These are phyloP conservation scores for Penicillium crystallinum DNA, from an alignment of 495 filamentous ascomycete genomes.

Conservation along the genomic window DNA sequence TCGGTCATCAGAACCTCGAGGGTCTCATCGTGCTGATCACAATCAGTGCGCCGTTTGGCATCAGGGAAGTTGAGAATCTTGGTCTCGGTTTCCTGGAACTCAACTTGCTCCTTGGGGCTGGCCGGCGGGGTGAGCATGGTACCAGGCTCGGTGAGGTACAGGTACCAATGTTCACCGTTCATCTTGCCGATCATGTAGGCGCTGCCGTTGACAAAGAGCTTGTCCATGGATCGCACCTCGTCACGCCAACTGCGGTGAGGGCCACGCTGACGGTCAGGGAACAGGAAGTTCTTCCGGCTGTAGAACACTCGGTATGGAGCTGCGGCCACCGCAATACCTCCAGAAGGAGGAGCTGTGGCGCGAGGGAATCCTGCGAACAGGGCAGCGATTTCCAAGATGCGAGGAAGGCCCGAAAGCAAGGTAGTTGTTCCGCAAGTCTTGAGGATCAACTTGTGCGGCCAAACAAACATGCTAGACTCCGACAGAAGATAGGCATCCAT, in stretches of 20 bases:
- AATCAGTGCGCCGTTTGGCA: constrained; percentile 27
- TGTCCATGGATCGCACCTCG: constrained; percentile 87
- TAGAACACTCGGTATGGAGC: constrained; percentile 97
- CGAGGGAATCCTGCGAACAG: constrained; percentile 80
- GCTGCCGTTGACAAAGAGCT: constrained; percentile 84
- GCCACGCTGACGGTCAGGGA: constrained; percentile 88
- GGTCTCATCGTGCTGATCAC: constrained; percentile 72
- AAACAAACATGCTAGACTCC: constrained; percentile 99
- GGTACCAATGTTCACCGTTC: constrained; percentile 99
- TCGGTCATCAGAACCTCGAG: constrained; percentile 98
- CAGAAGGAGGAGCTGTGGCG: constrained; percentile 41
- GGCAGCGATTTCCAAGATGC: constrained; percentile 86
- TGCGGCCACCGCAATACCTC: constrained; percentile 64
- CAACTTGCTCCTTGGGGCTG: constrained; percentile 56
- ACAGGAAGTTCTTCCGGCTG: constrained; percentile 96
- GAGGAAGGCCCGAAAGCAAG: constrained; percentile 78
- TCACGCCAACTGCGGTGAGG: constrained; percentile 97
- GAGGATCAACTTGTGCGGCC: constrained; percentile 95
- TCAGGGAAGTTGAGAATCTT: constrained; percentile 54
- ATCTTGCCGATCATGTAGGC: constrained; percentile 99
- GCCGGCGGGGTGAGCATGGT: constrained; percentile 77
- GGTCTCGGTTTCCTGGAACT: constrained; percentile 58
- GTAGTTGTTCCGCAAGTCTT: constrained; percentile 99
- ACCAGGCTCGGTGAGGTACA: constrained; percentile 89
- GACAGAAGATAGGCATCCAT: constrained; percentile 97